A percentile compares a stretch with the other conserved stretches of the same genome.
phyloP scores from a whole-genome alignment of 2,329 filamentous ascomycete species.

The Mollisiaceae sp. region DNA sequence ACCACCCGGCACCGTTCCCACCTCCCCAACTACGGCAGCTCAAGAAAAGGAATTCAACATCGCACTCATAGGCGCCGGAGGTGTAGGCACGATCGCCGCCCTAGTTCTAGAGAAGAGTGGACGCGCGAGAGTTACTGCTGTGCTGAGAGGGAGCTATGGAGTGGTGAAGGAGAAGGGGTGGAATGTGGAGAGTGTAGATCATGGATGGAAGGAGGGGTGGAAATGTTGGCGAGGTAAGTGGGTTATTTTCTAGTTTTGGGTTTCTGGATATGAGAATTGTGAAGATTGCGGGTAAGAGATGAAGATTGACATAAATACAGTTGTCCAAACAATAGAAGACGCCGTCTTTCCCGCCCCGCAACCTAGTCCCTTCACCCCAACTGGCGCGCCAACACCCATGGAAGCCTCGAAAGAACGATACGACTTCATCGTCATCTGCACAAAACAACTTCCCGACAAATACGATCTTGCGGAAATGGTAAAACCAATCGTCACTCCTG shows the following conservation, averaged over 20 bases:
- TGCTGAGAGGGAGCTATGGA: slow-evolving; percentile 31
- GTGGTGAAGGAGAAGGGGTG: slow-evolving; percentile 32
- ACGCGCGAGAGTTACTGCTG: slow-evolving; percentile 31
- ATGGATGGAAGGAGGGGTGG: slow-evolving; percentile 32
- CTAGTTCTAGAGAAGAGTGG: slow-evolving; percentile 30
- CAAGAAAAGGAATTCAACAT: slow-evolving; percentile 31
- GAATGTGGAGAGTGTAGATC: slow-evolving; percentile 36
- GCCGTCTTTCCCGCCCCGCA: slow-evolving; percentile 16
- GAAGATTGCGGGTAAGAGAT: background rate
- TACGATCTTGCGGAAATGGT: slow-evolving; percentile 27
- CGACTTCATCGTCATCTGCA: slow-evolving; percentile 33
- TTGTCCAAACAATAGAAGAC: slow-evolving; percentile 24
- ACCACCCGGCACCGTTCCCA: slow-evolving; percentile 2
- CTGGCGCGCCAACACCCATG: slow-evolving; percentile 25
- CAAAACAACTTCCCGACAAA: slow-evolving; percentile 32
- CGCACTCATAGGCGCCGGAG: slow-evolving; percentile 32
- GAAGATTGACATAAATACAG: slow-evolving; percentile 7
- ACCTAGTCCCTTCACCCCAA: slow-evolving; percentile 12
- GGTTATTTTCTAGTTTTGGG: background rate
- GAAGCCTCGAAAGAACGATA: slow-evolving; percentile 26
- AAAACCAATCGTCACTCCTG: slow-evolving; percentile 28
- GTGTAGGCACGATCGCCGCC: slow-evolving; percentile 34
- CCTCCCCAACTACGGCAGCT: slow-evolving; percentile 7
- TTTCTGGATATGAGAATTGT: background rate
- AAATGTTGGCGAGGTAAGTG: slow-evolving; percentile 29